A percentile compares a stretch with the other conserved stretches of the same genome.
These are phyloP conservation scores for Podila minutissima DNA, from an alignment of 192 early-diverging fungal species.

Conservation along the genomic window DNA sequence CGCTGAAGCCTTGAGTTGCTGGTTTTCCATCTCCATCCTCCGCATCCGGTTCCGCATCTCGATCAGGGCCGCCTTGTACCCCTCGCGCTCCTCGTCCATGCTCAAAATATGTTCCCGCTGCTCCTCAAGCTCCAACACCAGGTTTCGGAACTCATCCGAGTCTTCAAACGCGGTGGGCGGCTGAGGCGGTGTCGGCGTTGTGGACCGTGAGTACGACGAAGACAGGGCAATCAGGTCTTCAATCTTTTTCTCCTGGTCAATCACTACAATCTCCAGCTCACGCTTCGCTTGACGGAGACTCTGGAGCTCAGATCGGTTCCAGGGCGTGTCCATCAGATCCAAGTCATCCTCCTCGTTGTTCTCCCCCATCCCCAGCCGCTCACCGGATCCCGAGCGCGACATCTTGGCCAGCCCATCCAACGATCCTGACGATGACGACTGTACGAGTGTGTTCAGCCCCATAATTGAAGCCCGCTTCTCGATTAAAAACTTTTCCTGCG, in stretches of 20 bases:
- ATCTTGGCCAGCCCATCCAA: not conserved
- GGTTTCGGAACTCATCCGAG: constrained; percentile 32
- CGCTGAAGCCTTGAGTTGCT: not conserved
- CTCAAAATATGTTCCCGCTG: constrained; percentile 33
- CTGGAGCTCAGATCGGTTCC: constrained; percentile 54
- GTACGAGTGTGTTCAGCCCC: constrained; percentile 19
- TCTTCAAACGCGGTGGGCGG: constrained; percentile 21
- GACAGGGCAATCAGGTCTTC: constrained; percentile 32
- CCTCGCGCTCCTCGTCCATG: constrained; percentile 37
- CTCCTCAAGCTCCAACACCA: constrained; percentile 39
- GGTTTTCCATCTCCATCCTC: constrained; percentile 11
- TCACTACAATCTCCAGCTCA: constrained; percentile 63
- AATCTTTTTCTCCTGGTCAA: constrained; percentile 56
- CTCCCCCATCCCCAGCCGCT: not conserved
- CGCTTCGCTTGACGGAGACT: constrained; percentile 53
- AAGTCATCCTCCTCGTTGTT: constrained; percentile 24
- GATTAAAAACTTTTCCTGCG: constrained; percentile 34
- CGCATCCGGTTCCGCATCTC: constrained; percentile 29
- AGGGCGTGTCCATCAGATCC: constrained; percentile 39
- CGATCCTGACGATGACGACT: not conserved
- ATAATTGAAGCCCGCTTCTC: constrained; percentile 42
- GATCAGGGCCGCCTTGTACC: constrained; percentile 2
- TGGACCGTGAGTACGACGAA: not conserved
- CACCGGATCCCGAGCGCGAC: not conserved
- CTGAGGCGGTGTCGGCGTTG: not conserved